phyloP scores from a whole-genome alignment of 306 rosid genomes.

The Hippophae rhamnoides region DNA sequence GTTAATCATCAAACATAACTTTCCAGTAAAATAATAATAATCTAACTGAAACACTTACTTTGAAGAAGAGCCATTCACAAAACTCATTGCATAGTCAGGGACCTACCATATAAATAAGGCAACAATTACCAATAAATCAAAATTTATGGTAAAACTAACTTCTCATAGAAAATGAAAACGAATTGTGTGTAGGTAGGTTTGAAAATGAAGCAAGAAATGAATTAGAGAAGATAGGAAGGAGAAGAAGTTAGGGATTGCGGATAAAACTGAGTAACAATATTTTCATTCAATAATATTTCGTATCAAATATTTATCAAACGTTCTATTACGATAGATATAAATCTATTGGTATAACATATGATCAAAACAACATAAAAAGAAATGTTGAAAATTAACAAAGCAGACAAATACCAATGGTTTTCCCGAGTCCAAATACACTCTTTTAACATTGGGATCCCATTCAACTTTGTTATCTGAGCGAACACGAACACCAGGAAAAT shows the following conservation, averaged over 20 bases:
- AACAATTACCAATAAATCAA: no score
- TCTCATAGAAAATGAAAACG: no score
- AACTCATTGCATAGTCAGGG: constrained; percentile 70
- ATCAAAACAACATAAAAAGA: not conserved
- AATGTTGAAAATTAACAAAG: not conserved
- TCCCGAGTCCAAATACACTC: constrained; percentile 54
- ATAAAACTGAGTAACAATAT: no score
- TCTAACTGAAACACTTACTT: constrained; percentile 33
- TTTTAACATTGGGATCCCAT: constrained; percentile 48
- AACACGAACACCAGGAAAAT: constrained; percentile 69
- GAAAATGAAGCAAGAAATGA: no score
- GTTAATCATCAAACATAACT: not conserved
- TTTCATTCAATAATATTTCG: no score
- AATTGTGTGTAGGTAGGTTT: no score
- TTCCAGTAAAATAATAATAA: not conserved
- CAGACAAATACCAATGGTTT: constrained; percentile 57
- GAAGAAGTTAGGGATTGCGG: no score
- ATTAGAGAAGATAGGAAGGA: no score
- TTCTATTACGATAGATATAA: no score
- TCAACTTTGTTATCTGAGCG: constrained; percentile 46
- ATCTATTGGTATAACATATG: not conserved
- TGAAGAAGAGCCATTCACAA: constrained; percentile 53
- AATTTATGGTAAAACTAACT: no score
- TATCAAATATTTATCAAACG: no score
- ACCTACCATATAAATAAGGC: constrained; percentile 22